Base-by-base conservation (phyloP, 2,329 filamentous ascomycete genomes). In the Aspergillus sp. region DNA sequence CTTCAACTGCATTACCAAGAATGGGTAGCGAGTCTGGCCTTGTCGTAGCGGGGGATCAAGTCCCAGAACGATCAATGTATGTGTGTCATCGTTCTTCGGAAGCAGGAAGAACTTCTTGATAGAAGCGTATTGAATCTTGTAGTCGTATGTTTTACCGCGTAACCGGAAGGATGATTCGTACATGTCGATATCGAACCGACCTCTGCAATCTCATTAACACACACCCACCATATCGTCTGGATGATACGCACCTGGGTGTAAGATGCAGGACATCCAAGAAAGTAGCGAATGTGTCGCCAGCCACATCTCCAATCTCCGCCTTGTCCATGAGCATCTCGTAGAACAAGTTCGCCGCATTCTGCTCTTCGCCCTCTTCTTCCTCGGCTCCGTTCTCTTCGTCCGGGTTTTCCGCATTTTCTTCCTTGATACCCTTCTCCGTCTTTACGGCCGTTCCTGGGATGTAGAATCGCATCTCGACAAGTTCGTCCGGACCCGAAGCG, bases 81-180 rank as follows among this genome's bases (percentile, higher is more conserved):
- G 95, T 69, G 95, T 87, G 68, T 99, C 95, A 75, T 99, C 95
- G n/a, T 95, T 95, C 81, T 99, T 99, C 51, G 95, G 95, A 5
- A 99, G 87, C 30, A 98, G 86, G 88, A 99, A 97, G 75, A 98
- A 98, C 77, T 98, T 98, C 83, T 99, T 99, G 80, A 98, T 92
- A 53, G 89, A 88, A 60, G 97, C 91, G 79, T 97, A 99, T 76
- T 97, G 92, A 67, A 99, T 98, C 85, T 99, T 99, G 87, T 99
- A 99, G 81, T 99, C 96, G 82, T 99, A 99, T 23, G 95, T 99
- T 81, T 99, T 99, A 72, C 95, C 95, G 66, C 95, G 94, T 63
- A 99, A 85, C 64, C 95, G 90, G 85, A 99, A 98, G 2, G 95
- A 98, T 15, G 88, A 89, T 78, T 98, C 95, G 84, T 99, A 99